Base-by-base conservation (phyloP, 192 early-diverging fungal species). In the Gryganskiella cystojenkinii region DNA sequence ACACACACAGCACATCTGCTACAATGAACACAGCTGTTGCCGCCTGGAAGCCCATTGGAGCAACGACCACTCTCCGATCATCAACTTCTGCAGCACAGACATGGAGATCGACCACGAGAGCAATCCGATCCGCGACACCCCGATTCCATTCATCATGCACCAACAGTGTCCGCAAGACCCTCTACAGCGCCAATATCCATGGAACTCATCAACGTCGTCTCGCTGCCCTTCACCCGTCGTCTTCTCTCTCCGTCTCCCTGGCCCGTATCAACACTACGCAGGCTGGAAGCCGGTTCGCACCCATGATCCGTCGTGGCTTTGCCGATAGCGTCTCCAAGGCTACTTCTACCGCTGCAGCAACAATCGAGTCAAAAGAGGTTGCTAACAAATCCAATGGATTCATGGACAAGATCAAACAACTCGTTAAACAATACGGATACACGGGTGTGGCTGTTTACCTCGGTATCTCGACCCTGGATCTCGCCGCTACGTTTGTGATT, bases 361-460 rank as follows among this genome's bases (percentile, higher is more conserved):
- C 7, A 56, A 4, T 6, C 4, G 31, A 5, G 4, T 53, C 28
- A 9, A 24, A 53, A 55, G 43, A 5, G 7, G 37, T 40, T 40
- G 13, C 37, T 13, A 40, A 40, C 5, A 68, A 69, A 20, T n/a
- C 50, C 0, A 52, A 34, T 31, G 63, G 75, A 4, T 22, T 79
- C 35, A 64, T 79, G 58, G 75, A 79, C 75, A 79, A 79, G 66
- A 58, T 85, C 34, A 87, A 84, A 61, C 4, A 46, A 13, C 64
- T 88, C 49, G 71, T 84, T 59, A 83, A 79, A 10, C 72, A 87
- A 44, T 89, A 89, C 60, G 87, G 87, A 6, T 55, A 59, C 24
- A 80, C 82, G 2, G 85, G 84, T 25, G 50, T 87, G 1, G 81
- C 61, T 15, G 82, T 89, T n/a, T 89, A 89, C 59, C 31, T 82